Evolutionary conservation across 768 basidiomycete species (phyloP).

Genomic region (Boletus insuetus): DNA sequence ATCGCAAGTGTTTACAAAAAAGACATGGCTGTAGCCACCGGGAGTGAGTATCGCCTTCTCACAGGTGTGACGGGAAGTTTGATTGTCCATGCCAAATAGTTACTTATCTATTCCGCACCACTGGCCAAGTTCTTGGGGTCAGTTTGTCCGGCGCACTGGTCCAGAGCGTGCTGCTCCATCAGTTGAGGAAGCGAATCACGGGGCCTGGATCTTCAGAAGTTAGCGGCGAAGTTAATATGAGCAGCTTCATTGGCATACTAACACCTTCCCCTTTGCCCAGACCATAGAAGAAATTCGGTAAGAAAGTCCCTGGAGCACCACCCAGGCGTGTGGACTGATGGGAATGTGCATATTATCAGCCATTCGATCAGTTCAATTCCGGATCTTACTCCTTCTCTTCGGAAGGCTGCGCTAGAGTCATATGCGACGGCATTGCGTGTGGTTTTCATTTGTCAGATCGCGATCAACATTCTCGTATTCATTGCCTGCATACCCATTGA

Average conservation of each 20-base stretch:
- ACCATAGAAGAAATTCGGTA: slow-evolving; percentile 72
- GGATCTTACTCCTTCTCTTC: slow-evolving; percentile 50
- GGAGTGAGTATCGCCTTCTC: slow-evolving; percentile 56
- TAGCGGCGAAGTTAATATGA: slow-evolving; percentile 35
- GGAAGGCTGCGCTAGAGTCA: slow-evolving; percentile 65
- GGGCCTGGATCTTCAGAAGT: slow-evolving; percentile 75
- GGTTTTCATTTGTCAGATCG: slow-evolving; percentile 80
- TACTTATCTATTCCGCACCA: slow-evolving; percentile 90
- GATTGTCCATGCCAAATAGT: slow-evolving; percentile 45
- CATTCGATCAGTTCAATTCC: slow-evolving; percentile 75
- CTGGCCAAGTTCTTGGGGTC: slow-evolving; percentile 95
- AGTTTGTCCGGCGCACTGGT: slow-evolving; percentile 81
- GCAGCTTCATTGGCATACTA: slow-evolving; percentile 14
- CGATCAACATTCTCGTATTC: slow-evolving; percentile 62
- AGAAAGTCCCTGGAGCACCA: slow-evolving; percentile 14
- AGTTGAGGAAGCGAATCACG: slow-evolving; percentile 70
- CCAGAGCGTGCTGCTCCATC: slow-evolving; percentile 71
- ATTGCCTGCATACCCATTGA: slow-evolving; percentile 72
- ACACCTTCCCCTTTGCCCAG: slow-evolving; percentile 39
- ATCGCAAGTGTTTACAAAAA: slow-evolving; percentile 77
- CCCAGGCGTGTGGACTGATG: slow-evolving; percentile 14
- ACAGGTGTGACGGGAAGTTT: slow-evolving; percentile 6
- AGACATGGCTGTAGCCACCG: slow-evolving; percentile 86
- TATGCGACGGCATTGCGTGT: slow-evolving; percentile 78
- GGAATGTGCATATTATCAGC: slow-evolving; percentile 34